Conservation (phyloP, 2,329 filamentous ascomycete species). For the Xylaria sp. region DNA sequence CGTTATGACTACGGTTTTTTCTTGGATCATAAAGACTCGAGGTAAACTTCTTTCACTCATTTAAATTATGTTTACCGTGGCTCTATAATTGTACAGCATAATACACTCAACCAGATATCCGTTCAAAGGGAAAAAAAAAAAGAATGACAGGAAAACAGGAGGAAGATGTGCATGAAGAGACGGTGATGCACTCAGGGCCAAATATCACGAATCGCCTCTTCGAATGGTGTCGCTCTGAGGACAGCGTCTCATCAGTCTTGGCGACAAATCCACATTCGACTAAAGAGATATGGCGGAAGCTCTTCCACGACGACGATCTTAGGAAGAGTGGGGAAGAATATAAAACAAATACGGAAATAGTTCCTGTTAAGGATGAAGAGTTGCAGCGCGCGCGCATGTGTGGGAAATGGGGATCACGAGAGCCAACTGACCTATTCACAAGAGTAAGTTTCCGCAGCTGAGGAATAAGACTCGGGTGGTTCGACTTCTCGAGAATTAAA, state of each 20-base stretch:
- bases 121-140: not conserved
- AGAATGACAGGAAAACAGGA: constrained; percentile 11
- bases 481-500: not conserved
- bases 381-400: constrained; percentile 67
- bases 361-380: constrained; percentile 52
- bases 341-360: constrained; percentile 40
- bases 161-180: constrained; percentile 6
- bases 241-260: constrained; percentile 69
- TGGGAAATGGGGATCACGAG: constrained; percentile 72
- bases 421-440: constrained; percentile 76
- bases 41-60: not conserved
- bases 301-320: constrained; percentile 59
- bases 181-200: constrained; percentile 24
- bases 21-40: not conserved
- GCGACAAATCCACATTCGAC: constrained; percentile 63
- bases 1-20: not conserved
- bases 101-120: not conserved
- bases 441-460: constrained; percentile 53
- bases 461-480: not conserved
- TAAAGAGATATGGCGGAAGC: constrained; percentile 63
- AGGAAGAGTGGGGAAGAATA: constrained; percentile 23
- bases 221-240: constrained; percentile 61
- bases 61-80: not conserved
- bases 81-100: not conserved
- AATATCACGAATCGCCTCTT: constrained; percentile 61